Percentiles rank a stretch among this genome's conserved stretches.
Conservation (phyloP, 164 flowering plant species). For the Vitis amurensis region DNA sequence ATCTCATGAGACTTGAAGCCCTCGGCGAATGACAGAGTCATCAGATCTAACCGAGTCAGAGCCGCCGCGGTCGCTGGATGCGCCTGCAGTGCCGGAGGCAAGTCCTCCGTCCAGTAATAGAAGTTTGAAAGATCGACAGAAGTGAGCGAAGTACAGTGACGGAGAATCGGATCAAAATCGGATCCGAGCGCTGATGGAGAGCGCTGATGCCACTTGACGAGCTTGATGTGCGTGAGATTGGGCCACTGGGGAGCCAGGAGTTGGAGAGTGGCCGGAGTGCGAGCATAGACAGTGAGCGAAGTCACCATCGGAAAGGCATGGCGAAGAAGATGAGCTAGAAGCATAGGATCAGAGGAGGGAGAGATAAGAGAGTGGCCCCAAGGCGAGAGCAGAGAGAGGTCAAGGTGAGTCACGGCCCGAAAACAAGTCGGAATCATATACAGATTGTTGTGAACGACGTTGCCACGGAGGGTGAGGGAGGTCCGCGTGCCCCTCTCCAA, state of each 20-base stretch:
- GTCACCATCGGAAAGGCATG: slow-evolving; percentile 56
- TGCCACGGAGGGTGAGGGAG: slow-evolving; percentile 75
- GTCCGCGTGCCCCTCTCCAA: slow-evolving; percentile 72
- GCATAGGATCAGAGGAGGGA: slow-evolving; percentile 34
- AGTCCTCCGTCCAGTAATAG: slow-evolving; percentile 88
- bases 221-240: slow-evolving; percentile 44
- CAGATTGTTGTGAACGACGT: slow-evolving; percentile 56
- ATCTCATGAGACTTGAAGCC: slow-evolving; percentile 76
- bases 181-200: slow-evolving; percentile 39
- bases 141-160: slow-evolving; percentile 27
- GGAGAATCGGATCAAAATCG: slow-evolving; percentile 53
- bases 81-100: slow-evolving; percentile 54
- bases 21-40: slow-evolving; percentile 55
- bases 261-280: slow-evolving; percentile 46
- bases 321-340: slow-evolving; percentile 55
- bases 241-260: slow-evolving; percentile 57
- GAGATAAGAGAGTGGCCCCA: slow-evolving; percentile 64
- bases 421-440: slow-evolving; percentile 61
- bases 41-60: slow-evolving; percentile 36
- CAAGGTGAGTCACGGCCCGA: slow-evolving; percentile 53
- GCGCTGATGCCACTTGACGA: slow-evolving; percentile 91
- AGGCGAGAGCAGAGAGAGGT: slow-evolving; percentile 83
- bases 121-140: slow-evolving; percentile 69
- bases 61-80: slow-evolving; percentile 20
- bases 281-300: slow-evolving; percentile 64